Conservation (phyloP, 352 stramenopile species). For the Pythium periplocum region DNA sequence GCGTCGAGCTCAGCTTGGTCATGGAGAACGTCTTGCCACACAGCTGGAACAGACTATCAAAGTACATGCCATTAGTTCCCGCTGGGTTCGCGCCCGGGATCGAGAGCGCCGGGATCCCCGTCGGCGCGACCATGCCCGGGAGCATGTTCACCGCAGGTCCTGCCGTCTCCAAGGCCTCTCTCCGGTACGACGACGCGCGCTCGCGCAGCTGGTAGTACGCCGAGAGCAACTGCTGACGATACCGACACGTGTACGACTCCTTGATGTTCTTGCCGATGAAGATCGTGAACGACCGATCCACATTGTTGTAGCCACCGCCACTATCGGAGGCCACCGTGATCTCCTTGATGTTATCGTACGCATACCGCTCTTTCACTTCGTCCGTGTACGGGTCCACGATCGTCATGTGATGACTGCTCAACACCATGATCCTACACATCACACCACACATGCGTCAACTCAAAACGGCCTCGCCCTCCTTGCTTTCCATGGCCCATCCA, state of each 20-base stretch:
- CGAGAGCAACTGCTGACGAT: slow-evolving; percentile 77
- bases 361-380: slow-evolving; percentile 82
- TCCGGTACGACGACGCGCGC: slow-evolving; percentile 64
- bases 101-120: slow-evolving; percentile 8
- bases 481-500: not conserved
- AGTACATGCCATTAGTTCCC: slow-evolving; percentile 71
- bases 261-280: slow-evolving; percentile 84
- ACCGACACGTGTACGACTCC: slow-evolving; percentile 83
- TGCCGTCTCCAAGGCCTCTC: slow-evolving; percentile 30
- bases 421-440: slow-evolving; percentile 54
- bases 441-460: slow-evolving; percentile 8
- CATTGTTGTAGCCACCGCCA: slow-evolving; percentile 50
- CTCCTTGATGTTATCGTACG: slow-evolving; percentile 87
- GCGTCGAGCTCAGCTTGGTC: slow-evolving; percentile 80
- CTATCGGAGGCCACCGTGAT: slow-evolving; percentile 73
- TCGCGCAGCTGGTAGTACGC: slow-evolving; percentile 84
- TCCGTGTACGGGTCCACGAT: slow-evolving; percentile 83
- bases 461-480: not conserved
- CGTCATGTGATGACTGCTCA: slow-evolving; percentile 76
- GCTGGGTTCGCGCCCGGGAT: not conserved
- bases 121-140: slow-evolving; percentile 3
- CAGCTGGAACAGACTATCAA: slow-evolving; percentile 83
- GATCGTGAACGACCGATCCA: slow-evolving; percentile 74
- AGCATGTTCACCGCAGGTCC: slow-evolving; percentile 4
- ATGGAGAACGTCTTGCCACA: slow-evolving; percentile 83